These are phyloP conservation scores for Ogataea polymorpha DNA, from an alignment of 805 yeast species.

Conservation along the genomic window DNA sequence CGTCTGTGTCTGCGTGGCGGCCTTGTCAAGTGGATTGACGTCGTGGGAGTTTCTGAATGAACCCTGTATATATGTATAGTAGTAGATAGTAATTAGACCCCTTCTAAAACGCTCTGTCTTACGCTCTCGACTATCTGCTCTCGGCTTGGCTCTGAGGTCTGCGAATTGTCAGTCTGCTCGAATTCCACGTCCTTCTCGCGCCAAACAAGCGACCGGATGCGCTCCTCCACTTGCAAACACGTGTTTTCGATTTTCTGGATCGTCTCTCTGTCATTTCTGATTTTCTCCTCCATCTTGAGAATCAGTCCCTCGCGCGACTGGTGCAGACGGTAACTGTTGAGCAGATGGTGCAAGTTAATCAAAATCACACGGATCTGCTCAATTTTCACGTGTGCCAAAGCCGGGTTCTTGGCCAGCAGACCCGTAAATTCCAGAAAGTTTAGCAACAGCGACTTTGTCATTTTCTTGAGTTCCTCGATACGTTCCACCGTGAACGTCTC, in stretches of 20 bases:
- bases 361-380: slow-evolving; percentile 78
- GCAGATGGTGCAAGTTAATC: slow-evolving; percentile 85
- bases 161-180: slow-evolving; percentile 5
- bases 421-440: slow-evolving; percentile 84
- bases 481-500: slow-evolving; percentile 46
- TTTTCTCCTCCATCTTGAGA: slow-evolving; percentile 63
- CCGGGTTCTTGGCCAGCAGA: slow-evolving; percentile 70
- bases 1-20: slow-evolving; percentile 30
- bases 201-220: slow-evolving; percentile 28
- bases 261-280: slow-evolving; percentile 37
- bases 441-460: slow-evolving; percentile 72
- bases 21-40: slow-evolving; percentile 20
- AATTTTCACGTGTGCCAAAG: slow-evolving; percentile 53
- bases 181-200: slow-evolving; percentile 3
- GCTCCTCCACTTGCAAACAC: slow-evolving; percentile 37
- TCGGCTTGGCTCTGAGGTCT: neutral
- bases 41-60: slow-evolving; percentile 23
- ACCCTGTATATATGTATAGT: slow-evolving; percentile 14
- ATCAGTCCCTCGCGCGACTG: slow-evolving; percentile 90
- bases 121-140: neutral
- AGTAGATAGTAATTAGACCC: neutral
- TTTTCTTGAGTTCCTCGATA: slow-evolving; percentile 71
- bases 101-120: neutral
- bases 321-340: slow-evolving; percentile 92
- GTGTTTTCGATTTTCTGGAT: slow-evolving; percentile 44